Percentiles rank a stretch among this genome's conserved stretches.
Conservation (phyloP, 768 basidiomycete species). For the Kwoniella sp. region DNA sequence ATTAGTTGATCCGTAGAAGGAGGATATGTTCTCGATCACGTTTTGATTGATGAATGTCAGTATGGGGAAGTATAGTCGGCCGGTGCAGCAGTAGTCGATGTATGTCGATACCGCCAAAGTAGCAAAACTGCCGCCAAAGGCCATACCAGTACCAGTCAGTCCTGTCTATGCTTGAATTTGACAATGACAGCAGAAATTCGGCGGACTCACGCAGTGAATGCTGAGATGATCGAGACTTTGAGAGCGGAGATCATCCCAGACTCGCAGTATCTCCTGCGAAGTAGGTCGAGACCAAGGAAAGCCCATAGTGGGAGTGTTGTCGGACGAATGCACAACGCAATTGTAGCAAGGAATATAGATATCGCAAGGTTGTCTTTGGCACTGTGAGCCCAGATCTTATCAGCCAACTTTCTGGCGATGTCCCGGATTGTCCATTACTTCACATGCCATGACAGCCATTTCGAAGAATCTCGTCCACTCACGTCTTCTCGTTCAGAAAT, state of each 20-base stretch:
- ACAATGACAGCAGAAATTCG: not conserved
- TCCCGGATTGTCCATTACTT: too few relatives aligned
- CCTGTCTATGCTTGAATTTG: not conserved
- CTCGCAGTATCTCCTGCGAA: constrained; percentile 41
- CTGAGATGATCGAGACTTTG: not conserved
- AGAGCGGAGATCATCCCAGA: constrained; percentile 8
- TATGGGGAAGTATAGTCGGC: constrained; percentile 69
- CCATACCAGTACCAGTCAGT: not conserved
- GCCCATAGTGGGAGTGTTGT: constrained; percentile 87
- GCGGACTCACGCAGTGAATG: constrained; percentile 8
- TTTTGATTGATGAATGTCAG: constrained; percentile 83
- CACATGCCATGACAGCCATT: not conserved
- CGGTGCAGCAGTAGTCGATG: constrained; percentile 64
- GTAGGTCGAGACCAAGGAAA: constrained; percentile 66
- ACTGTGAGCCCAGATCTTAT: constrained; percentile 10
- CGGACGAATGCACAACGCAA: constrained; percentile 81
- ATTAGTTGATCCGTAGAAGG: constrained; percentile 85
- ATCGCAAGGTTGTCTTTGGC: constrained; percentile 28
- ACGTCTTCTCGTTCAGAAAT: not conserved
- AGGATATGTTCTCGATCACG: constrained; percentile 72
- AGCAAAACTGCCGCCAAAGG: constrained; percentile 18
- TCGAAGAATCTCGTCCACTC: not conserved
- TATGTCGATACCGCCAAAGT: constrained; percentile 43
- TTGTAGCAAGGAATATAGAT: constrained; percentile 66
- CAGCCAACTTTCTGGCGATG: too few relatives aligned